Base-by-base conservation (phyloP, 495 filamentous ascomycete species). In the Elasticomyces elasticus region DNA sequence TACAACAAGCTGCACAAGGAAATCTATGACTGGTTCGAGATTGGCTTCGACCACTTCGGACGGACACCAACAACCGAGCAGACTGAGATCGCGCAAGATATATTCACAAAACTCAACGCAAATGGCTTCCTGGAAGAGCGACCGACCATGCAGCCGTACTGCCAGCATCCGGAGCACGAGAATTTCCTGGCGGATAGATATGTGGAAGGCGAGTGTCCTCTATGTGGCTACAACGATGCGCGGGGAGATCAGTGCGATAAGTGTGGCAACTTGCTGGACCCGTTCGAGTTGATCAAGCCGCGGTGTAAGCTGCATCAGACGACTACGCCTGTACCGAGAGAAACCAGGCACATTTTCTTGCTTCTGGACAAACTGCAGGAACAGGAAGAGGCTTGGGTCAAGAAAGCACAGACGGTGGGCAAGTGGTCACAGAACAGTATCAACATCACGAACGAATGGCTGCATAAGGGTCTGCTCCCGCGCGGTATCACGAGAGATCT, bases 401-500 rank as follows among this genome's bases (percentile, higher is more conserved):
- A 78, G 31, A 74, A 79, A 55, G 69, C 78, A 15, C 73, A 71
- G 53, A 66, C 74, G 44, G 75, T 82, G 59, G 83, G 82, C 37
- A 71, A 73, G 7, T 95, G 91, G 91, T 83, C 82, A 25, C 79
- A 76, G 45, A 95, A 95, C 62, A 83, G 85, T 1, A 72, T 69
- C 31, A 66, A 66, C 47, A 77, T 76, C 51, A 76, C 72, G 19
- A 66, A 71, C 59, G 81, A 79, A 1, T 95, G 89, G 89, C 70
- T 94, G 60, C 81, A 84, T 44, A 80, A 87, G 66, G 89, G 89
- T 3, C 68, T 95, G 57, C 83, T 87, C 64, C 79, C 81, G 25
- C 83, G 91, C 43, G 86, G 85, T 55, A 95, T 97, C 64, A 95
- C 89, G n/a, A 71, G 91, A 60, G 89, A 95, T 70, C 74, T 97